Base-by-base conservation (phyloP, 306 rosid genomes). In the Vigna radiata region DNA sequence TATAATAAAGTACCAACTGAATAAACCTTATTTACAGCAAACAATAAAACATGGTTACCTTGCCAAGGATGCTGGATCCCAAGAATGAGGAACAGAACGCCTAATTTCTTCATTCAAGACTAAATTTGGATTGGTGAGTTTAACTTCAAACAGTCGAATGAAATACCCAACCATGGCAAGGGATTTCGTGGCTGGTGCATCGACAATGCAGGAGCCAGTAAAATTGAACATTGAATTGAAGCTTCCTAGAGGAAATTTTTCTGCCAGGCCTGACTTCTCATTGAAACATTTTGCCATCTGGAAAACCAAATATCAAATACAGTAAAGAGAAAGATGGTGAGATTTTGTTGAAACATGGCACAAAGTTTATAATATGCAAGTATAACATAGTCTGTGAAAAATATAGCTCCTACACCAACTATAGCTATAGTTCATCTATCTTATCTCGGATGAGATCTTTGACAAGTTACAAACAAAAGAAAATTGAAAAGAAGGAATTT, bases 251-350 rank as follows among this genome's bases (percentile, higher is more conserved):
- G 97, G 93, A 84, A 85, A 79, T 70, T 64, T 23, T 41, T 77
- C 89, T 14, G 89, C 74, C 76, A 92, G 60, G 46, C 83, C 87
- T 13, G 96, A 86, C 76, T 62, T 82, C 90, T 80, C 81, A 61
- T 92, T 92, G 83, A 88, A 92, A 87, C 73, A 76, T 68, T 88
- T 93, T 58, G 90, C 90, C 97, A 88, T 92, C 97, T 92, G 84
- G 2, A 84, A 79, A 73, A 66, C 63, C 59, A 87, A 73, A 79
- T 52, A 83, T 39, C 78, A 82, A 66, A 62, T 70, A 48, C 7
- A 6, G 18, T 48, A 15, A 48, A 48, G 18, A 48, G 5, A 48
- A 15, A 15, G 53, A 14, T 15, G 18, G 53, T 14, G 2, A 48
- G 18, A 15, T 39, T 16, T 48, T 48, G 53, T 48, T 5, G 17